Base-by-base conservation (phyloP, 164 flowering plant species). In the Pachysandra terminalis region DNA sequence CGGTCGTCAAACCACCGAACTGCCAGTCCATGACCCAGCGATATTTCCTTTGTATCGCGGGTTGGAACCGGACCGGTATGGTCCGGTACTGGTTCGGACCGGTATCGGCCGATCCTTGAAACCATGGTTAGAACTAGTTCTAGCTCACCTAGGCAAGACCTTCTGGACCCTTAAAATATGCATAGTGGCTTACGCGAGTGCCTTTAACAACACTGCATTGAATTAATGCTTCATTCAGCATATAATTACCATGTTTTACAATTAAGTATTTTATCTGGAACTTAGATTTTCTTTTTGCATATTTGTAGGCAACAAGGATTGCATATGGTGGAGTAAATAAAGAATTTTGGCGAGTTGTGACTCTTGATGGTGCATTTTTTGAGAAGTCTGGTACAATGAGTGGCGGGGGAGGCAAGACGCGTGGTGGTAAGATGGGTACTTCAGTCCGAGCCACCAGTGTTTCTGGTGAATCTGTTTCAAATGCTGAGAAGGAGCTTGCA, bases 301-400 rank as follows among this genome's bases (percentile, higher is more conserved):
- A 10, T 27, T 69, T 75, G 55, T 69, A 94, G 99, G 99, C 96
- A 70, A 83, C 95, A 37, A 86, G 96, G 23, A 93, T 96, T 77
- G 97, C 99, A 70, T 93, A 93, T 74, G 87, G 93, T 45, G 82
- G 81, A 63, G n/a, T n/a, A n/a, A 83, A 78, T 74, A 82, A 55
- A 61, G 98, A 91, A 23, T 91, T 88, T 67, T 65, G 91, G 51
- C 91, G 97, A 56, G 97, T 93, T 17, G 99, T 96, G 49, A 90
- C 99, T 63, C 77, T 96, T 73, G 95, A 96, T 67, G 99, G 99
- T 71, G 87, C 93, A 22, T 84, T 96, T 40, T 87, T 93, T 78
- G 98, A 93, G 71, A 91, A 85, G 77, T 85, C 96, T 56, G 99
- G 99, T 56, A 96, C 99, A 3, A 96, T 96, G 98, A 90, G 88